phyloP scores from a whole-genome alignment of 371 early-diverging fungal species.

The Entomophthora muscae region DNA sequence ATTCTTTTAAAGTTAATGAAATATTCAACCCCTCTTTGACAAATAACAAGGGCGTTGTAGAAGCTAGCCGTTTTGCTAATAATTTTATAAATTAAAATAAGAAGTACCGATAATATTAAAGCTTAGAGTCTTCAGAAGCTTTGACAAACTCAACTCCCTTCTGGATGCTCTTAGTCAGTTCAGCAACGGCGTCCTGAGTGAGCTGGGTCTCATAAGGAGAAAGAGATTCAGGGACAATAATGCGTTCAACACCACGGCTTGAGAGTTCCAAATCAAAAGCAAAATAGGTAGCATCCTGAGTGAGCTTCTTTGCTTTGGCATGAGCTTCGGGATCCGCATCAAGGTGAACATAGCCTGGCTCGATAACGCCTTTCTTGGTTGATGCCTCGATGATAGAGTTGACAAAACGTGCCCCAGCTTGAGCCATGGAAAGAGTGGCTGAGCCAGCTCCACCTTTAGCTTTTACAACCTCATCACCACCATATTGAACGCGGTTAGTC shows the following conservation, averaged over 20 bases:
- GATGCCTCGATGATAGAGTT: slow-evolving; percentile 48
- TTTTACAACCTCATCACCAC: slow-evolving; percentile 91
- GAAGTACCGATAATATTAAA: no score
- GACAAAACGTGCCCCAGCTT: slow-evolving; percentile 75
- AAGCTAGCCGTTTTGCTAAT: no score
- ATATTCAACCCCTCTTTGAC: no score
- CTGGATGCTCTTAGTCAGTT: slow-evolving; percentile 62
- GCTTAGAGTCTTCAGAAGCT: neutral
- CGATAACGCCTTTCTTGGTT: slow-evolving; percentile 42
- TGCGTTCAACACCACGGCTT: slow-evolving; percentile 46
- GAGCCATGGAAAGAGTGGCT: slow-evolving; percentile 84
- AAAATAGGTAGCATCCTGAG: slow-evolving; percentile 51
- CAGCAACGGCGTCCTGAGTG: slow-evolving; percentile 41
- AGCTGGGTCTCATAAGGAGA: slow-evolving; percentile 51
- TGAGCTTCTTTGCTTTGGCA: slow-evolving; percentile 8
- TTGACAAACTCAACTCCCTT: slow-evolving; percentile 39
- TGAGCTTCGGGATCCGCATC: slow-evolving; percentile 24
- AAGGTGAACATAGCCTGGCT: slow-evolving; percentile 58
- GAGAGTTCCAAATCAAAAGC: slow-evolving; percentile 61
- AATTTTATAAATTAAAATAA: no score
- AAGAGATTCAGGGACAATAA: slow-evolving; percentile 38
- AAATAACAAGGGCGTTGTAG: no score
- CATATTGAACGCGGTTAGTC: slow-evolving; percentile 78
- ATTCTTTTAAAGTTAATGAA: no score
- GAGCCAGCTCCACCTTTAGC: slow-evolving; percentile 72